Base-by-base conservation (phyloP, 192 early-diverging fungal species). In the Backusella tarrabulga region DNA sequence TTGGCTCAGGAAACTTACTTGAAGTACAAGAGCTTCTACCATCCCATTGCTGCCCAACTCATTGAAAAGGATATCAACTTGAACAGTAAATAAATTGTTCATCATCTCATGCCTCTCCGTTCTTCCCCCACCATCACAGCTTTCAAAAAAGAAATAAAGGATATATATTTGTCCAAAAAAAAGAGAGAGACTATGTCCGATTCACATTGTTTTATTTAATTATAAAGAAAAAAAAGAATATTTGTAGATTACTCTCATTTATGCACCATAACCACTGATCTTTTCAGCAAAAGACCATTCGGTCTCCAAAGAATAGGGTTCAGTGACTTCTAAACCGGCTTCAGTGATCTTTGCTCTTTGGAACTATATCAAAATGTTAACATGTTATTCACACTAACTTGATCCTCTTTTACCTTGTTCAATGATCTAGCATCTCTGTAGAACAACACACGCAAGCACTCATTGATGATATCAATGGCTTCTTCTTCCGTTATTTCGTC, bases 361-460 rank as follows among this genome's bases (percentile, higher is more conserved):
- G 81, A 97, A 90, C 94, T 96, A 83, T 29, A 15, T 42, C 5
- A 12, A 56, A 19, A 44, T 36, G 76, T 26, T 26, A 9, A 70
- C 6, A 32, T 0, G 26, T n/a, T 69, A 56, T 42, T 34, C 23
- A 32, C 0, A 32, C 32, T 2, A 32, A 3, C 32, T 32, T 32
- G 2, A 32, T 32, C 2, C 32, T 32, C 32, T 3, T 15, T 40
- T 83, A 96, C 93, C 89, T 93, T 96, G 88, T 98, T 98, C 83
- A 96, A 80, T 70, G 94, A 91, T 83, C 96, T 85, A 54, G 95
- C 94, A 83, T 99, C 98, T 83, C 98, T 90, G 90, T 97, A 98
- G 77, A 90, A 97, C 74, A 98, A 91, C 50, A 98, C 95, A 56
- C 93, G 90, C 94, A 98, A 95, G 82, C 91, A 91, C 72, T 95